phyloP scores from a whole-genome alignment of 768 basidiomycete species.

The Phlegmacium glaucopus region DNA sequence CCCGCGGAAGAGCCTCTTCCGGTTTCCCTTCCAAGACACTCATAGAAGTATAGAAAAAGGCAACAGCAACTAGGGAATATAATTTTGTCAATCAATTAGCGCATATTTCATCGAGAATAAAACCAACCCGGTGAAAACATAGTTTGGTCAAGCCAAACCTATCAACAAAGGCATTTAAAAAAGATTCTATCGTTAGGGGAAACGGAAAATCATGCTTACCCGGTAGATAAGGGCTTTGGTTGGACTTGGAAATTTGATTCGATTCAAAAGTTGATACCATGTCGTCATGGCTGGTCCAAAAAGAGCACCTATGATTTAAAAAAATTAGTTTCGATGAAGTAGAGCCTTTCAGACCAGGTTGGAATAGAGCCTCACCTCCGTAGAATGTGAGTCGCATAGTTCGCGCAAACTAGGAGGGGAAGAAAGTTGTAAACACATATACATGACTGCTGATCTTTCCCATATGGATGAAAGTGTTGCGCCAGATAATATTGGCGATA shows the following conservation, averaged over 20 bases:
- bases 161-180: conserved; percentile 1
- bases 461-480: no score
- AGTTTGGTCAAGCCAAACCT: conserved; percentile 84
- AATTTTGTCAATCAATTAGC: background rate
- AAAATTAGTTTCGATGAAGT: background rate
- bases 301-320: conserved; percentile 46
- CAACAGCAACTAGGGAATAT: conserved; percentile 35
- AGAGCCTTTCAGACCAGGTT: no score
- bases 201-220: conserved; percentile 33
- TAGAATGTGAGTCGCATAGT: conserved; percentile 69
- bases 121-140: conserved; percentile 64
- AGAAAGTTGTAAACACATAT: background rate
- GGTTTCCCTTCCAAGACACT: conserved; percentile 76
- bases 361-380: conserved; percentile 50
- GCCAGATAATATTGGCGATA: no score
- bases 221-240: conserved; percentile 57
- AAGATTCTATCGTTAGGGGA: background rate
- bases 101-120: background rate
- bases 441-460: no score
- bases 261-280: conserved; percentile 75
- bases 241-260: conserved; percentile 64
- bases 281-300: conserved; percentile 82
- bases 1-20: conserved; percentile 42
- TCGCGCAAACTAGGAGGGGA: conserved; percentile 41
- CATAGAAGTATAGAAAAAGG: conserved; percentile 68